Conservation (phyloP, 2,329 filamentous ascomycete genomes). For the Zasmidium cellare region DNA sequence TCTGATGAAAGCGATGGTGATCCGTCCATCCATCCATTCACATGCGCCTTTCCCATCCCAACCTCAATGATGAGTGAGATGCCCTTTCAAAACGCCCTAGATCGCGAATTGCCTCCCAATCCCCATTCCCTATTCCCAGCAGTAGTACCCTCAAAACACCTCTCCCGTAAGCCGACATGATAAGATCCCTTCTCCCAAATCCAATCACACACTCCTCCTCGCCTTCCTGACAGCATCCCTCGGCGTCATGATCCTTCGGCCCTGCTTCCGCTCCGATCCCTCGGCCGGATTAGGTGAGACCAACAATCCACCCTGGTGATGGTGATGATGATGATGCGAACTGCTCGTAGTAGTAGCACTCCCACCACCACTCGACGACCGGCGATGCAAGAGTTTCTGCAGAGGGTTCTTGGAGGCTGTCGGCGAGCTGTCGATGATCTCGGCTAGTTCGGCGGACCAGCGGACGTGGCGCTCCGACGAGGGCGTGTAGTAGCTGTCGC, state of each 20-base stretch:
- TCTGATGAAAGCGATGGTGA: too few species aligned
- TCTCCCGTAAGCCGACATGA: too few species aligned
- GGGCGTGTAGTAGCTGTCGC: background rate
- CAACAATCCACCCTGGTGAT: background rate
- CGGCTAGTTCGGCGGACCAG: slow-evolving; percentile 2
- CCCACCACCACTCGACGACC: background rate
- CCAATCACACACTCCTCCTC: background rate
- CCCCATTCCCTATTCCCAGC: too few species aligned
- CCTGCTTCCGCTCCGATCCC: background rate
- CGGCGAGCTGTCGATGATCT: background rate
- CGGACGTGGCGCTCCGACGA: background rate
- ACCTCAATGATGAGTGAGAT: too few species aligned
- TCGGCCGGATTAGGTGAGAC: background rate
- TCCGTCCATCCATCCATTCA: too few species aligned
- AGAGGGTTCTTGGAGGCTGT: background rate
- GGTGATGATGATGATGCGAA: too few species aligned
- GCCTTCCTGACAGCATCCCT: background rate
- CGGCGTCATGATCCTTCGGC: background rate
- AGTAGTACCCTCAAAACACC: too few species aligned
- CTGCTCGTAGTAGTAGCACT: too few species aligned
- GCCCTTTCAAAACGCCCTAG: too few species aligned
- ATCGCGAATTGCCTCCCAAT: too few species aligned
- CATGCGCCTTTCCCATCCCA: too few species aligned
- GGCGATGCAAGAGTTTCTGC: background rate
- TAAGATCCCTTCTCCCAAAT: background rate